Evolutionary conservation across 2,329 filamentous ascomycete species (phyloP).

Genomic region (Colletotrichum aenigma): DNA sequence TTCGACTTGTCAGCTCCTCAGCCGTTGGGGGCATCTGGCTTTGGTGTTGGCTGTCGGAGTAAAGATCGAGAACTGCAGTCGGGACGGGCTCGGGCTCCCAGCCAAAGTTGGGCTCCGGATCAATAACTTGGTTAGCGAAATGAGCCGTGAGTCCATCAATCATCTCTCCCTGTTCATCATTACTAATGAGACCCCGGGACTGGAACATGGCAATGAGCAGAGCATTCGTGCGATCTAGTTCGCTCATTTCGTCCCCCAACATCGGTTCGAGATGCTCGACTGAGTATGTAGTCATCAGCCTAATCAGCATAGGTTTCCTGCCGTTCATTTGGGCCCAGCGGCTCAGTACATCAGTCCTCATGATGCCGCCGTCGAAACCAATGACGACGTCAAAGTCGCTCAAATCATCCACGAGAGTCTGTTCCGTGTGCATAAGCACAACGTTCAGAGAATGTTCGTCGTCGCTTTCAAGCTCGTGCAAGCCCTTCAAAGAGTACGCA

Average conservation of each 20-base stretch:
- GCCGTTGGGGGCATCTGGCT: background rate
- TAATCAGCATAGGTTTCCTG: slow-evolving; percentile 49
- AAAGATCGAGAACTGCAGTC: slow-evolving; percentile 53
- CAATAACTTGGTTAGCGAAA: slow-evolving; percentile 52
- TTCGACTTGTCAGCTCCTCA: slow-evolving; percentile 8
- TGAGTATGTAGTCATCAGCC: slow-evolving; percentile 54
- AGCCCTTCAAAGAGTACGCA: slow-evolving; percentile 36
- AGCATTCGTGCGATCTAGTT: slow-evolving; percentile 52
- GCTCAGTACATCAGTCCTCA: slow-evolving; percentile 32
- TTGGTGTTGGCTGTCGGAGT: slow-evolving; percentile 38
- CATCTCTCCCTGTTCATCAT: slow-evolving; percentile 27
- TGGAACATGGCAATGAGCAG: slow-evolving; percentile 37
- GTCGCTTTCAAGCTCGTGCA: slow-evolving; percentile 34
- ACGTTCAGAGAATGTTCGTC: slow-evolving; percentile 39
- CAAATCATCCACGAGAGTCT: slow-evolving; percentile 38
- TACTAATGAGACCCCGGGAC: slow-evolving; percentile 27
- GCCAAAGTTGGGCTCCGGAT: slow-evolving; percentile 38
- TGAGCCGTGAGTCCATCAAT: slow-evolving; percentile 47
- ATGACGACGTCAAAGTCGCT: slow-evolving; percentile 55
- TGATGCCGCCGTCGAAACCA: slow-evolving; percentile 57
- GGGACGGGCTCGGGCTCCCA: slow-evolving; percentile 56
- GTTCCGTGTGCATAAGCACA: slow-evolving; percentile 45
- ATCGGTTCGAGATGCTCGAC: slow-evolving; percentile 60
- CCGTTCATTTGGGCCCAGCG: slow-evolving; percentile 13
- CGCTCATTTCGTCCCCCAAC: slow-evolving; percentile 41